A percentile compares a stretch with the other conserved stretches of the same genome.
phyloP scores from a whole-genome alignment of 2,329 filamentous ascomycete species.

The Spiromastix sp. region DNA sequence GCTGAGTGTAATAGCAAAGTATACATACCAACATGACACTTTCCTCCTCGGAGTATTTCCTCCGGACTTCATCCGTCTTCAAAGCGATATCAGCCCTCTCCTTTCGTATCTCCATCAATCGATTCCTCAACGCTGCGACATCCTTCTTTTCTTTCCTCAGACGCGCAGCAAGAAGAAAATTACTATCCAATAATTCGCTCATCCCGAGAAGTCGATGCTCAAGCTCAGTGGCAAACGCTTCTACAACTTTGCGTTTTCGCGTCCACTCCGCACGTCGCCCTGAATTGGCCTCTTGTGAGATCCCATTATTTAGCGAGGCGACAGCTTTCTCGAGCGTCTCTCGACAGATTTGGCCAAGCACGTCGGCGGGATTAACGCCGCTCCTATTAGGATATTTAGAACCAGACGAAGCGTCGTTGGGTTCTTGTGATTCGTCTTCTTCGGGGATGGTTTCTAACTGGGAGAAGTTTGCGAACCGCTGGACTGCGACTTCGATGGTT shows the following conservation, averaged over 20 bases:
- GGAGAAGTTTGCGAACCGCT: conserved; percentile 27
- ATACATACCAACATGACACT: conserved; percentile 23
- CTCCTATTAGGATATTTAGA: conserved; percentile 23
- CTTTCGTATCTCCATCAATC: conserved; percentile 38
- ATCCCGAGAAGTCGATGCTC: conserved; percentile 41
- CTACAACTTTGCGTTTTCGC: conserved; percentile 37
- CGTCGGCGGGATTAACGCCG: conserved; percentile 43
- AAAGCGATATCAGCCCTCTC: conserved; percentile 40
- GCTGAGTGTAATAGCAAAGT: conserved; percentile 1
- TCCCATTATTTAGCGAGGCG: conserved; percentile 30
- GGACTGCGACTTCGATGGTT: conserved; percentile 32
- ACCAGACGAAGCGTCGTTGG: conserved; percentile 19
- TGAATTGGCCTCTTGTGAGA: conserved; percentile 29
- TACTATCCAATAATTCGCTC: conserved; percentile 42
- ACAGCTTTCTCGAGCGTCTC: conserved; percentile 40
- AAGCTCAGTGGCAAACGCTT: conserved; percentile 39
- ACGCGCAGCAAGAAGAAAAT: conserved; percentile 36
- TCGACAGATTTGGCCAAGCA: conserved; percentile 40
- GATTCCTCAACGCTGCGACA: conserved; percentile 35
- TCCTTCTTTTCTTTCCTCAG: conserved; percentile 35
- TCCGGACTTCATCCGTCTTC: conserved; percentile 39
- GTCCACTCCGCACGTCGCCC: conserved; percentile 30
- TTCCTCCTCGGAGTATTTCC: conserved; percentile 31
- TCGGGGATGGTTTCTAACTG: conserved; percentile 17
- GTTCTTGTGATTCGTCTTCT: conserved; percentile 13